phyloP scores from a whole-genome alignment of 805 yeast genomes.

The Starmerella sirachaensis region DNA sequence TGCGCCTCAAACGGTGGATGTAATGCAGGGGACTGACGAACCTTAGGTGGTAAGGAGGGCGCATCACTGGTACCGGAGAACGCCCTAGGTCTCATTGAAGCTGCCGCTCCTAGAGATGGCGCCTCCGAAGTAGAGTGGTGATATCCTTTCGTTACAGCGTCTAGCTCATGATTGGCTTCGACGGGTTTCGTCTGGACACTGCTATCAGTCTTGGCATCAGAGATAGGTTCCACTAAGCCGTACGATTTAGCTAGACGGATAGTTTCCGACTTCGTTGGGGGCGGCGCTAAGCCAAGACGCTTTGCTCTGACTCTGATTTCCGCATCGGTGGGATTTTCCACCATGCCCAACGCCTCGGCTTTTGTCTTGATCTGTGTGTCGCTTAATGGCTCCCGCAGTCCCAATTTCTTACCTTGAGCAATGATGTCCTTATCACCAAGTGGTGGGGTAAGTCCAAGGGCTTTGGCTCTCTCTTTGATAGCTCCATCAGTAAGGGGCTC shows the following conservation, averaged over 20 bases:
- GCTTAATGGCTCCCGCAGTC: conserved; percentile 19
- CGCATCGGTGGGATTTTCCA: conserved; percentile 36
- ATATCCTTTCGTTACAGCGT: too few species aligned
- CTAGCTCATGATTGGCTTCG: background rate
- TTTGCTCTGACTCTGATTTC: conserved; percentile 9
- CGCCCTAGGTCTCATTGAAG: too few species aligned
- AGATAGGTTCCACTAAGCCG: conserved; percentile 17
- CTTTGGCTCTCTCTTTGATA: conserved; percentile 33
- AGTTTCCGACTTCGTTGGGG: background rate
- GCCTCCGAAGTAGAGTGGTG: too few species aligned
- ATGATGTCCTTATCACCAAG: conserved; percentile 8
- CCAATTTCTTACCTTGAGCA: conserved; percentile 19
- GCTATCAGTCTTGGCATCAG: conserved; percentile 6
- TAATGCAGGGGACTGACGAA: too few species aligned
- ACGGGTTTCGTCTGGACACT: conserved; percentile 18
- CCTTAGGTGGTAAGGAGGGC: too few species aligned
- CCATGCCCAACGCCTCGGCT: conserved; percentile 61
- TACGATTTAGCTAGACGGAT: conserved; percentile 11
- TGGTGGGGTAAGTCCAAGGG: conserved; percentile 9
- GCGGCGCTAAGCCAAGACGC: conserved; percentile 7
- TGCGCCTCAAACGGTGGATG: too few species aligned
- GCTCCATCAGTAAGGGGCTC: conserved; percentile 12
- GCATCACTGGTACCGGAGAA: too few species aligned
- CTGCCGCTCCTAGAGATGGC: too few species aligned
- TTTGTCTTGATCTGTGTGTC: conserved; percentile 37